A percentile compares a stretch with the other conserved stretches of the same genome.
These are phyloP conservation scores for Simplicillium sp. DNA, from an alignment of 2,329 filamentous ascomycete species.

Conservation along the genomic window DNA sequence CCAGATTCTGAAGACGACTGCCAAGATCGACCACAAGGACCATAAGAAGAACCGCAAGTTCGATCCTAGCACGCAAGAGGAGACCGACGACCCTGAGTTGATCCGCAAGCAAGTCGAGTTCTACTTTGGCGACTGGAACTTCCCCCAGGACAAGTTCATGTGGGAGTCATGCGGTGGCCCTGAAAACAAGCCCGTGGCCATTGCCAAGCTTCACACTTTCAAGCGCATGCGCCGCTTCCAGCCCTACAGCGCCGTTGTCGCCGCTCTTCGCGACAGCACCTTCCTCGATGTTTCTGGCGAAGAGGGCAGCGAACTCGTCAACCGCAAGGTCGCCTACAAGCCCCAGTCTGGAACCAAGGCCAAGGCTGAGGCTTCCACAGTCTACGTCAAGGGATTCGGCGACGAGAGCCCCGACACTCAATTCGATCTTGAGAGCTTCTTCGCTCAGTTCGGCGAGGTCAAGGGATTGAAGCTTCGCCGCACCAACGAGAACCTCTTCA, in stretches of 20 bases:
- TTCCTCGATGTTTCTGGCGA: conserved; percentile 65
- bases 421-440: conserved; percentile 90
- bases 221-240: conserved; percentile 95
- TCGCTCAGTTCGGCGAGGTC: conserved; percentile 68
- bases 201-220: conserved; percentile 75
- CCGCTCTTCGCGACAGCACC: conserved; percentile 70
- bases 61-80: conserved; percentile 55
- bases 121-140: conserved; percentile 89
- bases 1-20: conserved; percentile 35
- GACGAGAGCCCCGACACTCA: conserved; percentile 76
- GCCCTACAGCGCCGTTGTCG: conserved; percentile 73
- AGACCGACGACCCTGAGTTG: conserved; percentile 66
- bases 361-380: conserved; percentile 60
- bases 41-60: conserved; percentile 56
- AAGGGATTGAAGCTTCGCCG: conserved; percentile 84
- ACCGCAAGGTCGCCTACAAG: conserved; percentile 66
- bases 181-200: conserved; percentile 70
- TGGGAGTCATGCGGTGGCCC: conserved; percentile 68
- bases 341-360: conserved; percentile 49
- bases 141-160: conserved; percentile 81
- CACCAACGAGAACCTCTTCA: conserved; percentile 64
- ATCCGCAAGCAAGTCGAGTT: conserved; percentile 92
- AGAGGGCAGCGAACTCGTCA: conserved; percentile 61
- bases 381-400: conserved; percentile 94
- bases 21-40: conserved; percentile 26